Evolutionary conservation across 2,329 filamentous ascomycete genomes (phyloP).

Genomic region (Pseudofabraea citricarpa): DNA sequence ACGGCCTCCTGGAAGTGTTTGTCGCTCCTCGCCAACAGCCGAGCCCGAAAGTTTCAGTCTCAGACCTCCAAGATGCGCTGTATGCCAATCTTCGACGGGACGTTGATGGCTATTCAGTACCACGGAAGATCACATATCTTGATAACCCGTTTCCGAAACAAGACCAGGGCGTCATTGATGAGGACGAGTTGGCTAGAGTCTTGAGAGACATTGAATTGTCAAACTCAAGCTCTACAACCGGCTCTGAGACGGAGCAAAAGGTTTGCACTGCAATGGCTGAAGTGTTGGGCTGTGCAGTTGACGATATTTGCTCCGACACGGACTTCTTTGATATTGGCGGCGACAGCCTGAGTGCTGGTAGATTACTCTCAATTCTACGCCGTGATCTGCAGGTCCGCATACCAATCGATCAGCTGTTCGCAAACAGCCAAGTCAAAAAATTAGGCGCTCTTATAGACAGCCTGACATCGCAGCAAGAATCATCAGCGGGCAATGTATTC

Average conservation of each 20-base stretch:
- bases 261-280: constrained; percentile 41
- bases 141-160: constrained; percentile 7
- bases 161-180: not conserved
- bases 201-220: not conserved
- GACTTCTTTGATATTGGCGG: constrained; percentile 50
- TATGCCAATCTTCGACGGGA: not conserved
- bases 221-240: not conserved
- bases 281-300: constrained; percentile 34
- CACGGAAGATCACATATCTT: constrained; percentile 4
- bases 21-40: constrained; percentile 1
- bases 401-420: constrained; percentile 47
- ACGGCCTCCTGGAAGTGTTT: constrained; percentile 4
- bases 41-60: not conserved
- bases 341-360: constrained; percentile 48
- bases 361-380: constrained; percentile 44
- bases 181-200: not conserved
- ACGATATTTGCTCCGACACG: constrained; percentile 34
- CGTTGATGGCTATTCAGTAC: constrained; percentile 7
- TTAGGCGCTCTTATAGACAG: constrained; percentile 8
- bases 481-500: not conserved
- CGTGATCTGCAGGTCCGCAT: constrained; percentile 42
- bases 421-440: constrained; percentile 36
- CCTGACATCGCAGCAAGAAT: not conserved
- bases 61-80: not conserved
- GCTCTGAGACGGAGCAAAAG: constrained; percentile 27